Conservation (phyloP, 441 rosid species). For the Raphanus hybrid region DNA sequence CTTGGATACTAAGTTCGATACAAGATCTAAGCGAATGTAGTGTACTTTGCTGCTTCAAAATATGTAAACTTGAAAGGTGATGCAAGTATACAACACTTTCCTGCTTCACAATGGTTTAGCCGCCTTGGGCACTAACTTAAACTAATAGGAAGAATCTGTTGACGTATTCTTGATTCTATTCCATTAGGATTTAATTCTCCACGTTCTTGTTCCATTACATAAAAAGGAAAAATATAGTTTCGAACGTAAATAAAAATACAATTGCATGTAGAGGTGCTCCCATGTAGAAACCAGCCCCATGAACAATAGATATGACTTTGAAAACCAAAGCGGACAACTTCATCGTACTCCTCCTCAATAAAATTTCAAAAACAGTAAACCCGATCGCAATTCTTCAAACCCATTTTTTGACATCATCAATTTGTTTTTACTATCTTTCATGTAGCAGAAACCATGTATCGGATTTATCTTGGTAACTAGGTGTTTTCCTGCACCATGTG, state of each 20-base stretch:
- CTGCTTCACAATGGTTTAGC: slow-evolving; percentile 15
- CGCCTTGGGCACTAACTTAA: slow-evolving; percentile 19
- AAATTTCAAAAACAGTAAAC: too few species aligned
- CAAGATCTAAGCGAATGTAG: not conserved
- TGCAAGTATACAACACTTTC: slow-evolving; percentile 2
- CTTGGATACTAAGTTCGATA: not conserved
- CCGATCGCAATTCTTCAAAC: too few species aligned
- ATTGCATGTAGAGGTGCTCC: not conserved
- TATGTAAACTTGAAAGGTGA: not conserved
- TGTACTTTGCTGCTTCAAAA: not conserved
- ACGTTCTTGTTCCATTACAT: slow-evolving; percentile 8
- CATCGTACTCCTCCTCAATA: too few species aligned
- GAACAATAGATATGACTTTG: too few species aligned
- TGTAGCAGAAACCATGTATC: too few species aligned
- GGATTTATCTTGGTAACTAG: too few species aligned
- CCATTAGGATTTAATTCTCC: not conserved
- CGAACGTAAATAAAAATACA: not conserved
- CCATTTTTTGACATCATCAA: too few species aligned
- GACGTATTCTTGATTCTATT: not conserved
- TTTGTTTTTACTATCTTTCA: too few species aligned
- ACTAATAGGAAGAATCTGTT: slow-evolving; percentile 7
- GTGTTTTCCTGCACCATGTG: too few species aligned
- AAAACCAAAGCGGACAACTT: too few species aligned
- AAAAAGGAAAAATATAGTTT: not conserved
- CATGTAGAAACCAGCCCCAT: too few species aligned